A percentile compares a stretch with the other conserved stretches of the same genome.
phyloP scores from a whole-genome alignment of 2,329 filamentous ascomycete genomes.

The Neofusicoccum sp. region DNA sequence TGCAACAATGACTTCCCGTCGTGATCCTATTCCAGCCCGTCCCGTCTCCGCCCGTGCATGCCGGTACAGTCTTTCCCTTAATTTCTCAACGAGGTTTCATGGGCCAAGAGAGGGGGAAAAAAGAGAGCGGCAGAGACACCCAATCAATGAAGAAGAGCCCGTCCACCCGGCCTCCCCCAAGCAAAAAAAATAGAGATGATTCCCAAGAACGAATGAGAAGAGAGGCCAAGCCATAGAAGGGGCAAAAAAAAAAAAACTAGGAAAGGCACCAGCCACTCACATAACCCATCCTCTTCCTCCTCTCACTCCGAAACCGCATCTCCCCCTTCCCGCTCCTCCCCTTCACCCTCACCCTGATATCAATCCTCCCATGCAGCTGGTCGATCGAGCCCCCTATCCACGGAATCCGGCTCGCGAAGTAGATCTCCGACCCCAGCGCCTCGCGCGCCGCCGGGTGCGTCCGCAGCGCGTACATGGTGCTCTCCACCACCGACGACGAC shows the following conservation, averaged over 20 bases:
- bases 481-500: slow-evolving; percentile 76
- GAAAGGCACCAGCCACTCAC: slow-evolving; percentile 40
- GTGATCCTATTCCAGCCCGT: neutral
- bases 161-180: too few species aligned
- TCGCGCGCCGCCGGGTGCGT: slow-evolving; percentile 73
- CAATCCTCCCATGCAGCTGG: slow-evolving; percentile 85
- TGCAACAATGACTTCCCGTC: neutral
- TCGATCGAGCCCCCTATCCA: slow-evolving; percentile 70
- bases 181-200: too few species aligned
- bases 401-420: slow-evolving; percentile 49
- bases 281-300: slow-evolving; percentile 62
- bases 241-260: neutral
- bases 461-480: slow-evolving; percentile 87
- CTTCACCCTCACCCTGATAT: slow-evolving; percentile 84
- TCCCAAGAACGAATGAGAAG: too few species aligned
- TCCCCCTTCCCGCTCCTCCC: slow-evolving; percentile 68
- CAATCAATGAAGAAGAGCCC: too few species aligned
- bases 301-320: slow-evolving; percentile 77
- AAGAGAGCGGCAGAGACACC: too few species aligned
- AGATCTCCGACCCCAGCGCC: slow-evolving; percentile 70
- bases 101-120: too few species aligned
- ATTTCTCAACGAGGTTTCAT: too few species aligned
- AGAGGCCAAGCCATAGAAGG: neutral
- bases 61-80: too few species aligned
- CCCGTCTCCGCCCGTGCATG: too few species aligned